Base-by-base conservation (phyloP, 305 asterid genomes). In the Fraxinus platypoda region DNA sequence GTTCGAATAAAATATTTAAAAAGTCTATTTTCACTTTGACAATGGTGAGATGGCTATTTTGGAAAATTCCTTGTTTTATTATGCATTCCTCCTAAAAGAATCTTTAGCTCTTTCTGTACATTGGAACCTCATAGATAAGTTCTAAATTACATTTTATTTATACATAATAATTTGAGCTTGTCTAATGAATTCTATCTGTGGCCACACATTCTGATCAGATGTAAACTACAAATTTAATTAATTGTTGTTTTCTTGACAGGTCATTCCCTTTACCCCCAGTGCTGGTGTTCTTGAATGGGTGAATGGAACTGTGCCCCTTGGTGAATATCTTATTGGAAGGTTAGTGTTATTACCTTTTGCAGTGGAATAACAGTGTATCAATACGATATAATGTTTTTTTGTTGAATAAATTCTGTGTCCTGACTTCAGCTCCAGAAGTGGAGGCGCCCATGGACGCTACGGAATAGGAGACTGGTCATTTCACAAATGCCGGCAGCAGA, bases 221-320 rank as follows among this genome's bases (percentile, higher is more conserved):
- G 12, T 6, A 9, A 26, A 25, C 75, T 46, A 19, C 19, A n/a
- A 71, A 33, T 72, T 70, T 21, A 77, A 37, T 35, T 83, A 59
- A 31, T 46, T 79, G 80, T 78, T 78, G 62, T 84, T 88, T 59
- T 80, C 84, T 87, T 52, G 79, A 87, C 91, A 96, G 98, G 99
- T 96, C 34, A 94, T 96, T 81, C 97, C 99, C 85, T 96, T 96
- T 84, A 94, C 99, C 86, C 99, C 99, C 57, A 93, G 98, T 88
- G 99, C 99, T 77, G 99, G 99, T 85, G 98, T 96, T 86, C 91
- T 94, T 78, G 99, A 96, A 89, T 96, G 99, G 99, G 99, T 96
- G 83, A 94, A 92, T 88, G 98, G 98, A 85, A 94, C 98, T 81
- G 82, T 96, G 74, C 99, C 99, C 41, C 98, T 96, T 25, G 97